Percentiles rank a stretch among this genome's conserved stretches.
phyloP scores from a whole-genome alignment of 768 basidiomycete genomes.

The Rickenella mellea region DNA sequence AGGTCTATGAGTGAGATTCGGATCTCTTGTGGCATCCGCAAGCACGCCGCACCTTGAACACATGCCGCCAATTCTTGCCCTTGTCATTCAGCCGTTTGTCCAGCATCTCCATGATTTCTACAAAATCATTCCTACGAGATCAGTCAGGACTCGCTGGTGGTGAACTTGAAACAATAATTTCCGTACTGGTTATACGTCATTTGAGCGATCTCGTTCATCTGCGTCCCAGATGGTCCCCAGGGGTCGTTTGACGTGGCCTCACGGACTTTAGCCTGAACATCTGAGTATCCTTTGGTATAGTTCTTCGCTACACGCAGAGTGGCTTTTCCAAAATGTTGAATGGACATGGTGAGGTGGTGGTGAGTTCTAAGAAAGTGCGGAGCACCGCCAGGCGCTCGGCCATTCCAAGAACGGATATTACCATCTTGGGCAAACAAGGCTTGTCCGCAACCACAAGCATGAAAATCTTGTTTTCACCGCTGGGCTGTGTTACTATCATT shows the following conservation, averaged over 20 bases:
- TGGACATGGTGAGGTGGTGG: too few relatives aligned
- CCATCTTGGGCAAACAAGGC: too few relatives aligned
- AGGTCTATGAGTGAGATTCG: constrained; percentile 36
- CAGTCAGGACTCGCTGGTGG: not conserved
- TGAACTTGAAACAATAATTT: not conserved
- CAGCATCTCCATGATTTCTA: constrained; percentile 99
- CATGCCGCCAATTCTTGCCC: constrained; percentile 99
- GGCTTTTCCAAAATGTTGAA: constrained; percentile 79
- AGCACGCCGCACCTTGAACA: constrained; percentile 83
- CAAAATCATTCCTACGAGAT: constrained; percentile 72
- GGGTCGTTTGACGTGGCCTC: constrained; percentile 97
- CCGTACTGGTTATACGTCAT: constrained; percentile 94
- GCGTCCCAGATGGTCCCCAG: constrained; percentile 94
- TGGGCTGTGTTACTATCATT: too few relatives aligned
- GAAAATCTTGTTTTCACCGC: too few relatives aligned
- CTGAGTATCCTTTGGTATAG: constrained; percentile 93
- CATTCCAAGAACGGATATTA: too few relatives aligned
- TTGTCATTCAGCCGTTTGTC: constrained; percentile 98
- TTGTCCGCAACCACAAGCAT: too few relatives aligned
- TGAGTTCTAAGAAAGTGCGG: too few relatives aligned
- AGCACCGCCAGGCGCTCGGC: too few relatives aligned
- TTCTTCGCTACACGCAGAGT: constrained; percentile 88
- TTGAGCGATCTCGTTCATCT: constrained; percentile 99
- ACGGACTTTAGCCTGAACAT: constrained; percentile 89
- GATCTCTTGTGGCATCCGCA: not conserved